Evolutionary conservation across 1,284 basidiomycete genomes (phyloP).

Genomic region (Agroathelia rolfsii): DNA sequence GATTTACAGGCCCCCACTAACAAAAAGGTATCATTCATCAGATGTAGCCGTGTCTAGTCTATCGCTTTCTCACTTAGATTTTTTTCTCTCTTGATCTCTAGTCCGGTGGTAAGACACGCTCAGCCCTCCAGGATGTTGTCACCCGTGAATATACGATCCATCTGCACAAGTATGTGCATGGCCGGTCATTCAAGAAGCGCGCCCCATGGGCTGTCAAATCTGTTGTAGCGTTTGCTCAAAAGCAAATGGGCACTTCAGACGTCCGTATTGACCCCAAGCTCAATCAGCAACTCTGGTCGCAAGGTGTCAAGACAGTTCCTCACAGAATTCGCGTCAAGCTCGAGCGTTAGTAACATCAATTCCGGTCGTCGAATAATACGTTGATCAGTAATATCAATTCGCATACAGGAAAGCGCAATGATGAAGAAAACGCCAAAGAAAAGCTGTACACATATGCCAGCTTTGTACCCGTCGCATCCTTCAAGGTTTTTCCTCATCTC

Average conservation of each 20-base stretch:
- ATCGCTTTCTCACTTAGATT: constrained; percentile 6
- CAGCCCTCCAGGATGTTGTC: constrained; percentile 92
- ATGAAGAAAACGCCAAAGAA: constrained; percentile 95
- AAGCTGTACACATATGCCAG: constrained; percentile 91
- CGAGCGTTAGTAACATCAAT: constrained; percentile 63
- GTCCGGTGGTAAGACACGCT: constrained; percentile 78
- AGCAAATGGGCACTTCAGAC: constrained; percentile 89
- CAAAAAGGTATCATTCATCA: no score
- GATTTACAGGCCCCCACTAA: constrained; percentile 22
- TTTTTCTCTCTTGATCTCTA: constrained; percentile 19
- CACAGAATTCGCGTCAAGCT: constrained; percentile 85
- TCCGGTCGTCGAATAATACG: constrained; percentile 3
- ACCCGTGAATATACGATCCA: constrained; percentile 96
- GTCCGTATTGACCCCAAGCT: constrained; percentile 88
- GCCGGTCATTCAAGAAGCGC: constrained; percentile 88
- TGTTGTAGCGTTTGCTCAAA: constrained; percentile 80
- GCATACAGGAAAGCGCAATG: constrained; percentile 85
- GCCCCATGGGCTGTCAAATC: constrained; percentile 92
- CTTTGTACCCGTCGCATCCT: constrained; percentile 69
- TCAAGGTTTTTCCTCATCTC: constrained; percentile 80
- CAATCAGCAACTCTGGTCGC: constrained; percentile 89
- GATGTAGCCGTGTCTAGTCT: no score
- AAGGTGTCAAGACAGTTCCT: constrained; percentile 84
- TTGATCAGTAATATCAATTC: no score
- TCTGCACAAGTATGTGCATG: constrained; percentile 88